These are phyloP conservation scores for Chytriomyces hyalinus DNA, from an alignment of 192 early-diverging fungal species.

Conservation along the genomic window DNA sequence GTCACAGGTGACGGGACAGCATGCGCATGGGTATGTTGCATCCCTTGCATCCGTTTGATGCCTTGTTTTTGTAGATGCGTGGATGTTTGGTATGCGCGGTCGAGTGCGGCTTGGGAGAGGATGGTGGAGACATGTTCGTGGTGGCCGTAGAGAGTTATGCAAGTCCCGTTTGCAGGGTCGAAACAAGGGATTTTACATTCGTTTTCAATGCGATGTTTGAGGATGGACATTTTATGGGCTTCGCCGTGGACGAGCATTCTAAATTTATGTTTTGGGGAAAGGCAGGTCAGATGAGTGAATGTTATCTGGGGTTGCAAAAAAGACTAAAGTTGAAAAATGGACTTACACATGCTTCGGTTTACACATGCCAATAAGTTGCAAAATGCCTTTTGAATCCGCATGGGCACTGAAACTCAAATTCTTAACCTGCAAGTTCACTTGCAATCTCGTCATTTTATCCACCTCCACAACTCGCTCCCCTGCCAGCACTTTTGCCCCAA, in stretches of 20 bases:
- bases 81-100: background rate
- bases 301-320: background rate
- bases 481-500: constrained; percentile 90
- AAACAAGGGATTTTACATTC: constrained; percentile 83
- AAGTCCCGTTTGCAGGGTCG: constrained; percentile 87
- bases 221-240: constrained; percentile 81
- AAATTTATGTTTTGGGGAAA: constrained; percentile 45
- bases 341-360: constrained; percentile 72
- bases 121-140: constrained; percentile 13
- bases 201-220: constrained; percentile 79
- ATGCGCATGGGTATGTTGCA: background rate
- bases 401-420: constrained; percentile 97
- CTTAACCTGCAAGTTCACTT: constrained; percentile 90
- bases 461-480: constrained; percentile 86
- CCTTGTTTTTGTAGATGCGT: background rate
- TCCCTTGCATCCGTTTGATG: background rate
- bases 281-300: background rate
- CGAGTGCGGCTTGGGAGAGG: constrained; percentile 10
- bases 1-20: background rate
- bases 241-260: constrained; percentile 93
- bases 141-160: constrained; percentile 43
- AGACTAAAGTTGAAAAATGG: no score
- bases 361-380: constrained; percentile 91
- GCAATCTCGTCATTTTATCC: constrained; percentile 68
- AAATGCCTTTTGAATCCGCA: constrained; percentile 96